These are phyloP conservation scores for Eucalyptus microcorys DNA, from an alignment of 345 rosid species.

Conservation along the genomic window DNA sequence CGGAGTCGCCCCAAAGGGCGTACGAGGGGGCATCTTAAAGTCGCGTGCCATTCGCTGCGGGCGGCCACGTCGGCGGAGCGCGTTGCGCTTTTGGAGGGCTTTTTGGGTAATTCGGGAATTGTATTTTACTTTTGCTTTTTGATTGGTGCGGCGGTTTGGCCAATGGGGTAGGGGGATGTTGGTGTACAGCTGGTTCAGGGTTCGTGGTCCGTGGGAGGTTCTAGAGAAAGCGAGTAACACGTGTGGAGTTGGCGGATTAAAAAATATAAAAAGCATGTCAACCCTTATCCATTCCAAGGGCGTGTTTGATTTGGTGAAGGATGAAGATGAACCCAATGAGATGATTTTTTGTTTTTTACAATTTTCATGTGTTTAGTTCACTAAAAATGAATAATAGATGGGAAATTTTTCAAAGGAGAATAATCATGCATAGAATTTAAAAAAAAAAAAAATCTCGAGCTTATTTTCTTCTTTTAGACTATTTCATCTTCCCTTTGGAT, in stretches of 20 bases:
- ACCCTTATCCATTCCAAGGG: neutral
- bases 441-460: neutral
- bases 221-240: neutral
- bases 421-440: neutral
- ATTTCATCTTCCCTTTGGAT: too few species aligned
- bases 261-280: neutral
- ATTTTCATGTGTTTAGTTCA: too few species aligned
- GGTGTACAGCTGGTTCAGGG: constrained; percentile 29
- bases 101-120: neutral
- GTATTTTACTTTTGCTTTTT: neutral
- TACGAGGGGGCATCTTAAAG: neutral
- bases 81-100: constrained; percentile 4
- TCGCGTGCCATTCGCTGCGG: neutral
- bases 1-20: neutral
- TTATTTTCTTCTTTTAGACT: too few species aligned
- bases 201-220: neutral
- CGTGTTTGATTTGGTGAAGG: neutral
- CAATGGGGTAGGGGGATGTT: constrained; percentile 6
- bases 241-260: neutral
- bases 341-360: neutral
- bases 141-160: neutral
- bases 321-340: neutral
- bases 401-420: neutral
- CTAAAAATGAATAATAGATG: neutral
- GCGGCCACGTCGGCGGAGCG: constrained; percentile 3